Evolutionary conservation across 2,329 filamentous ascomycete species (phyloP).

Genomic region (Fusarium fracticaudum): DNA sequence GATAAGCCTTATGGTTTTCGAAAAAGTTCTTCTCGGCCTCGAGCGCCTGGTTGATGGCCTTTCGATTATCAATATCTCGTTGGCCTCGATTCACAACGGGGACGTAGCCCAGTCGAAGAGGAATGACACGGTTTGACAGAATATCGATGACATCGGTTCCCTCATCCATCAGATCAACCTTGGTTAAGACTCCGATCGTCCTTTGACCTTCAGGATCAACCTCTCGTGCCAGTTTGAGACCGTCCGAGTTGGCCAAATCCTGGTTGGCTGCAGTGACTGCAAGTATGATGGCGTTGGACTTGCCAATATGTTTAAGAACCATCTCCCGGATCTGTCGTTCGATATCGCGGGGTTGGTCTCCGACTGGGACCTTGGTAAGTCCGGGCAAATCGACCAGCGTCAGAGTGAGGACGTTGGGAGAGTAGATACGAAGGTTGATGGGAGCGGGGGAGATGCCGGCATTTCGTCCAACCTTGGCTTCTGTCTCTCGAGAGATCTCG

Average conservation of each 20-base stretch:
- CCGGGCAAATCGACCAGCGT: slow-evolving; percentile 97
- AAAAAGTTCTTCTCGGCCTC: slow-evolving; percentile 98
- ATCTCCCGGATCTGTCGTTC: slow-evolving; percentile 97
- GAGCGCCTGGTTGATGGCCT: slow-evolving; percentile 87
- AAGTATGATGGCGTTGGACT: slow-evolving; percentile 97
- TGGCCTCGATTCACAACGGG: slow-evolving; percentile 98
- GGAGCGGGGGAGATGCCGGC: slow-evolving; percentile 95
- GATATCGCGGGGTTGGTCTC: slow-evolving; percentile 95
- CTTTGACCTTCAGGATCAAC: slow-evolving; percentile 97
- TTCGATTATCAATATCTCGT: slow-evolving; percentile 98
- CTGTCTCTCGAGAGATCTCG: slow-evolving; percentile 96
- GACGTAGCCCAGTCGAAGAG: slow-evolving; percentile 91
- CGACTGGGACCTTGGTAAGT: slow-evolving; percentile 95
- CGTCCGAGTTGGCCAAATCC: slow-evolving; percentile 98
- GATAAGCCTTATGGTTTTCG: slow-evolving; percentile 97
- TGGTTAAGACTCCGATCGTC: slow-evolving; percentile 97
- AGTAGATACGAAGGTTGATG: slow-evolving; percentile 98
- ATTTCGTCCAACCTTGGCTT: slow-evolving; percentile 95
- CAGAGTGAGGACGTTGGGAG: slow-evolving; percentile 95
- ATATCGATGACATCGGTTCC: slow-evolving; percentile 99
- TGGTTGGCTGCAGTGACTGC: slow-evolving; percentile 97
- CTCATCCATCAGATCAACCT: slow-evolving; percentile 99
- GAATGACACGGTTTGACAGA: slow-evolving; percentile 95
- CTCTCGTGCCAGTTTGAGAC: slow-evolving; percentile 93
- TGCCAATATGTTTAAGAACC: slow-evolving; percentile 98